Conservation (phyloP, 495 filamentous ascomycete species). For the Lentithecium fluviatile region DNA sequence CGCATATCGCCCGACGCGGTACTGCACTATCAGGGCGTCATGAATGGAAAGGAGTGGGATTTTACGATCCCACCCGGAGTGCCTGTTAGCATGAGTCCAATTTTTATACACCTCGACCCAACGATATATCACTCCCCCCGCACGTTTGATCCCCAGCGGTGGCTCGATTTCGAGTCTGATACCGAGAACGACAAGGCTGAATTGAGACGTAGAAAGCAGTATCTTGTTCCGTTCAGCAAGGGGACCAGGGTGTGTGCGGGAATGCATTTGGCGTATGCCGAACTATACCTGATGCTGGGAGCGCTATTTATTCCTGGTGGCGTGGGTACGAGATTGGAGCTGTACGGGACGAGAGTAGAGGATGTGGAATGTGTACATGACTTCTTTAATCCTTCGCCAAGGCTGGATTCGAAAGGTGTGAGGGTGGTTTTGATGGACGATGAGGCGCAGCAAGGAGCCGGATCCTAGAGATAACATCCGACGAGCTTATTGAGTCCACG, state of each 20-base stretch:
- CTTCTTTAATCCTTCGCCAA: slow-evolving; percentile 13
- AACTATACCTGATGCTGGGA: slow-evolving; percentile 15
- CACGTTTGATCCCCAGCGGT: slow-evolving; percentile 31
- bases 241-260: slow-evolving; percentile 19
- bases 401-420: background rate
- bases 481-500: too few species aligned
- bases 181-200: background rate
- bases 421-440: background rate
- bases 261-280: slow-evolving; percentile 26
- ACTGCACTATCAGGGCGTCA: background rate
- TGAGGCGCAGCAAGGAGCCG: background rate
- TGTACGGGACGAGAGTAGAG: slow-evolving; percentile 2
- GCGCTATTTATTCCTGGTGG: background rate
- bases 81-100: slow-evolving; percentile 31
- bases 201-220: slow-evolving; percentile 5
- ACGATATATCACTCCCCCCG: slow-evolving; percentile 20
- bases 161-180: slow-evolving; percentile 13
- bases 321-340: slow-evolving; percentile 1
- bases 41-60: background rate
- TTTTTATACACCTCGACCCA: slow-evolving; percentile 28
- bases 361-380: slow-evolving; percentile 17
- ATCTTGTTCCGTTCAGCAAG: slow-evolving; percentile 8
- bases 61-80: slow-evolving; percentile 23
- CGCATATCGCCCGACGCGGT: slow-evolving; percentile 1
- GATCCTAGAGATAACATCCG: too few species aligned